Evolutionary conservation across 2,329 filamentous ascomycete genomes (phyloP).

Genomic region (Monilinia laxa): DNA sequence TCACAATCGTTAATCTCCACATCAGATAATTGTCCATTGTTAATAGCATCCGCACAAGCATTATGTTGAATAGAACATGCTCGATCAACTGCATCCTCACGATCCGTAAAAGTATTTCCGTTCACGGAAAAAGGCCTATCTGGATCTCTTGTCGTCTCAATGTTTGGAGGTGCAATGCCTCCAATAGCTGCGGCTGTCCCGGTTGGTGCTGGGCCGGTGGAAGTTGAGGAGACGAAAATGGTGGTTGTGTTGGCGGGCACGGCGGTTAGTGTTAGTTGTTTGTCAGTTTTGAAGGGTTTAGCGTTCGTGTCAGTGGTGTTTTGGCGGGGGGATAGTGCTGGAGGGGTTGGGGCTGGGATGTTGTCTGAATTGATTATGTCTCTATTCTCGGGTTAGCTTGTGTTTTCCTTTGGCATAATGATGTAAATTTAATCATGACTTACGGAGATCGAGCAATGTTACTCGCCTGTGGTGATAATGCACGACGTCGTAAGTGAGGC

Average conservation of each 20-base stretch:
- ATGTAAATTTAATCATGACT: no score
- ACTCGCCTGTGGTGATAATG: no score
- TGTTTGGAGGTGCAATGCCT: conserved; percentile 7
- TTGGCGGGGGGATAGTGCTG: not conserved
- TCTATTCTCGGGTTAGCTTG: not conserved
- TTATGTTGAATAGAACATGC: conserved; percentile 19
- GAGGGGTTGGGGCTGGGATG: not conserved
- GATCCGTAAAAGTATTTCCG: conserved; percentile 2
- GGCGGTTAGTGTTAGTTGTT: conserved; percentile 1
- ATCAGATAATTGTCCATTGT: not conserved
- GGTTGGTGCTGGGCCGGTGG: not conserved
- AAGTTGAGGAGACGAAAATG: not conserved
- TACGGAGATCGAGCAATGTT: no score
- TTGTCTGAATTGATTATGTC: not conserved
- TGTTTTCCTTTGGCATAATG: no score
- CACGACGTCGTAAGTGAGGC: no score
- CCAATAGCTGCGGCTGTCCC: conserved; percentile 8
- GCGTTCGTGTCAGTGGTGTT: not conserved
- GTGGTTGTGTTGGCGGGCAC: conserved; percentile 13
- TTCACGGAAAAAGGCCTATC: conserved; percentile 9
- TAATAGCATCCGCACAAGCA: conserved; percentile 16
- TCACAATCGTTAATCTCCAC: conserved; percentile 13
- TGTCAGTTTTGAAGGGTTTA: no score
- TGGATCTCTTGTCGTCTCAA: conserved; percentile 13
- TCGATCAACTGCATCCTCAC: conserved; percentile 11